A percentile compares a stretch with the other conserved stretches of the same genome.
These are phyloP conservation scores for Astrothelium macrocarpum DNA, from an alignment of 495 filamentous ascomycete genomes.

Conservation along the genomic window DNA sequence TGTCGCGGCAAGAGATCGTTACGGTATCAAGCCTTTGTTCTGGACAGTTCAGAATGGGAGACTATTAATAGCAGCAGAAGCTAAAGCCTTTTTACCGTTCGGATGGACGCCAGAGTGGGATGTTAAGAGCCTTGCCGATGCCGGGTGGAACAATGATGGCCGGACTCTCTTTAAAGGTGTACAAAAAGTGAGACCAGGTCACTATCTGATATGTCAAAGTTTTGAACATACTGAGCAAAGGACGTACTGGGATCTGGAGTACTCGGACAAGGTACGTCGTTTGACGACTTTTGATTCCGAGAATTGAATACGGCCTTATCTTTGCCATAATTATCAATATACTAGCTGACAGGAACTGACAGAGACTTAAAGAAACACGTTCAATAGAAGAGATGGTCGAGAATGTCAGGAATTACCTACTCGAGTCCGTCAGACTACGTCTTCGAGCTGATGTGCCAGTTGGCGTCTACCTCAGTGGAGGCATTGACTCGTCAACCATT, in stretches of 20 bases:
- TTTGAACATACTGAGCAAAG: constrained; percentile 25
- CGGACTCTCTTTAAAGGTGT: constrained; percentile 41
- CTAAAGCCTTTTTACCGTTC: constrained; percentile 16
- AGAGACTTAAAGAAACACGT: constrained; percentile 20
- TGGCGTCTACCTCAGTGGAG: constrained; percentile 44
- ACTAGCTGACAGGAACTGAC: neutral
- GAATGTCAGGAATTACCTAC: constrained; percentile 36
- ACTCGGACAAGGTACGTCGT: constrained; percentile 36
- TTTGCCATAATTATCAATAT: neutral
- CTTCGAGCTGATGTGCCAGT: constrained; percentile 45
- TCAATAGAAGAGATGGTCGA: constrained; percentile 39
- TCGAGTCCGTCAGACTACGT: constrained; percentile 40
- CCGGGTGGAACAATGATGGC: constrained; percentile 31
- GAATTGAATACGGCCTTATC: neutral
- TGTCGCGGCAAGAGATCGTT: constrained; percentile 41
- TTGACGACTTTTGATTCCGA: neutral
- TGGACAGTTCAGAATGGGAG: constrained; percentile 35
- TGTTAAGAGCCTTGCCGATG: constrained; percentile 32
- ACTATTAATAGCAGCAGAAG: constrained; percentile 14
- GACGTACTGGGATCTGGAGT: constrained; percentile 43
- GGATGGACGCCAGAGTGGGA: constrained; percentile 36
- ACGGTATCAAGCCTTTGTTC: constrained; percentile 46
- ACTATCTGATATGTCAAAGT: constrained; percentile 27
- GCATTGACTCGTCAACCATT: constrained; percentile 43
- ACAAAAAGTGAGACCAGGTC: constrained; percentile 30